These are phyloP conservation scores for Tricholoma furcatifolium DNA, from an alignment of 768 basidiomycete species.

Conservation along the genomic window DNA sequence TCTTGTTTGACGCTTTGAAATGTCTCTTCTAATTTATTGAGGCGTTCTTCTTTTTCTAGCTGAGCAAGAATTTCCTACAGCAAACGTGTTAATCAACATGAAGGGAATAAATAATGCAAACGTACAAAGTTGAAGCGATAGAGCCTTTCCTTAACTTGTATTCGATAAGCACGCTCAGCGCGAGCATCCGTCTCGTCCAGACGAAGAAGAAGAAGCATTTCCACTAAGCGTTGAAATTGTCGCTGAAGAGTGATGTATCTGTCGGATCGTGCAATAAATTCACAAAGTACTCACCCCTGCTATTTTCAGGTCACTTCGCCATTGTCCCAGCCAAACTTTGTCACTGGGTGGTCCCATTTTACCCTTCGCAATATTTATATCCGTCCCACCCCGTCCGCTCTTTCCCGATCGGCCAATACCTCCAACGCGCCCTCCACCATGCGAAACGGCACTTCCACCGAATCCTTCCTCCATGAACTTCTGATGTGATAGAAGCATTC, in stretches of 20 bases:
- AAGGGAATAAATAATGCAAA: conserved; percentile 13
- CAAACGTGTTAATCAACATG: not conserved
- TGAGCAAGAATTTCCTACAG: conserved; percentile 83
- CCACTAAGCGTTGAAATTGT: conserved; percentile 88
- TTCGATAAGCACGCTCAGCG: conserved; percentile 63
- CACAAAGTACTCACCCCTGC: conserved; percentile 61
- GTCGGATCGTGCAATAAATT: not conserved
- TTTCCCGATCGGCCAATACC: conserved; percentile 42
- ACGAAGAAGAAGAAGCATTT: conserved; percentile 82
- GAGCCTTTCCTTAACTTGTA: conserved; percentile 93
- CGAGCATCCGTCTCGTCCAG: conserved; percentile 61
- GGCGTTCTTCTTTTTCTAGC: conserved; percentile 81
- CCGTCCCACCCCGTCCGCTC: conserved; percentile 31
- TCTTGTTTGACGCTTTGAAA: conserved; percentile 85
- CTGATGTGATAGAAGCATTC: conserved; percentile 64
- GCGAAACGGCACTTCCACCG: conserved; percentile 40
- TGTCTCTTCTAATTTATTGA: conserved; percentile 90
- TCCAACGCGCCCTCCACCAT: conserved; percentile 51
- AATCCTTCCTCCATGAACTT: conserved; percentile 74
- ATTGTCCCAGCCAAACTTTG: conserved; percentile 73
- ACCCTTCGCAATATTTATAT: conserved; percentile 34
- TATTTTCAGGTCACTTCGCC: conserved; percentile 84
- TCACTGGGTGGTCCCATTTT: conserved; percentile 79
- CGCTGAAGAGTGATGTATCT: conserved; percentile 47
- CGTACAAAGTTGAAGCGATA: conserved; percentile 94